Evolutionary conservation across 495 filamentous ascomycete species (phyloP), one percentile per base, ranked within the genome.

Genomic region (Penicillium desertorum): DNA sequence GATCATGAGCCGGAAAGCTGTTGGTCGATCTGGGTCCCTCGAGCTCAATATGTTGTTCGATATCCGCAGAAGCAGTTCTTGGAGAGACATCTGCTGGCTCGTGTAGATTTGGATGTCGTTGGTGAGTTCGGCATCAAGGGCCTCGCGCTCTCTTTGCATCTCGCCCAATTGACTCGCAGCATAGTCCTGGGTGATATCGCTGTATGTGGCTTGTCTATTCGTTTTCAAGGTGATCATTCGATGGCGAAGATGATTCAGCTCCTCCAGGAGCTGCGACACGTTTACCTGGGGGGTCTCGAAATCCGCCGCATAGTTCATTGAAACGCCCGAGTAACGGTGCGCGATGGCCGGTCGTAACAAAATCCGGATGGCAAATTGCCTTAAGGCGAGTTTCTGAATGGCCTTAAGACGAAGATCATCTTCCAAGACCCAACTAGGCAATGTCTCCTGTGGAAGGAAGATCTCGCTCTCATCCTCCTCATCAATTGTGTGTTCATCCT

Each of bases 351-450:
- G 75, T 16, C 76, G 69, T 7, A 79, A 60, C 10, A 79, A 39
- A 30, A 78, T 42, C 27, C 76, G 63, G 32, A 78, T 72, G 3
- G 71, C 69, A n/a, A 79, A 74, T 61, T 79, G 74, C 48, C 68
- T 76, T 48, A 76, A 37, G 6, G 75, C 75, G 12, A 79, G 62
- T 41, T 71, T 75, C 44, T 75, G 71, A 16, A 79, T 71, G 19
- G 66, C 74, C 54, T 78, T 77, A 25, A 70, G 64, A 10, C 72
- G 71, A 39, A 69, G 46, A n/a, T 62, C 32, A 30, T 75, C 73
- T 22, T 57, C 36, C 11, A 60, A 54, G 20, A 70, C 63, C 72
- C 73, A 76, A 10, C 53, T 19, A 5, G 71, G 66, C 23, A 71
- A 22, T 10, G 62, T 53, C 37, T 68, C 61, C 23, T 65, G 54